phyloP scores from a whole-genome alignment of 208 protist species.

The Phytomonas francai region DNA sequence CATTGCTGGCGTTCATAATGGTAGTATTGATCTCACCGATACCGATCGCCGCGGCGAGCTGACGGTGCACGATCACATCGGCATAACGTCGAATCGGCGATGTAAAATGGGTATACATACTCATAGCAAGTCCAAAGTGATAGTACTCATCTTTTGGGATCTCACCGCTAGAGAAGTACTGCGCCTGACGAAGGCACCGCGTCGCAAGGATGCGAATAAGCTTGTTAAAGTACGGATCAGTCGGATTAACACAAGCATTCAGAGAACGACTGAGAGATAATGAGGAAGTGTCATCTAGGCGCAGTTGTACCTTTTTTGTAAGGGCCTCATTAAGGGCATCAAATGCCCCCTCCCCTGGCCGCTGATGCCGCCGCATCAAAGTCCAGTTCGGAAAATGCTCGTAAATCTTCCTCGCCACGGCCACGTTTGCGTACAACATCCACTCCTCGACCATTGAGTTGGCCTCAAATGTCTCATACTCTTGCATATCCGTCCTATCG shows the following conservation, averaged over 20 bases:
- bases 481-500: constrained; percentile 84
- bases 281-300: constrained; percentile 77
- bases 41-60: constrained; percentile 78
- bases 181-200: constrained; percentile 88
- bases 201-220: constrained; percentile 90
- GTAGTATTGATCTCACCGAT: constrained; percentile 27
- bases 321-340: constrained; percentile 82
- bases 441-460: constrained; percentile 96
- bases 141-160: constrained; percentile 78
- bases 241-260: constrained; percentile 57
- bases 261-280: constrained; percentile 83
- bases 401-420: constrained; percentile 77
- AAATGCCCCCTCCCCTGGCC: constrained; percentile 75
- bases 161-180: constrained; percentile 89
- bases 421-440: constrained; percentile 95
- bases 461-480: constrained; percentile 88
- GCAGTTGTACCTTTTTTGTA: constrained; percentile 36
- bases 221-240: constrained; percentile 87
- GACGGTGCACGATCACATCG: constrained; percentile 92
- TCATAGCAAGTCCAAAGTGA: constrained; percentile 92
- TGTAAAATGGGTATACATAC: constrained; percentile 95
- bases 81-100: constrained; percentile 93
- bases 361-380: constrained; percentile 85
- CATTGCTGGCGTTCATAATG: constrained; percentile 23
- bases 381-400: constrained; percentile 77